phyloP scores from a whole-genome alignment of 495 filamentous ascomycete genomes.

The Aspergillus steynii region DNA sequence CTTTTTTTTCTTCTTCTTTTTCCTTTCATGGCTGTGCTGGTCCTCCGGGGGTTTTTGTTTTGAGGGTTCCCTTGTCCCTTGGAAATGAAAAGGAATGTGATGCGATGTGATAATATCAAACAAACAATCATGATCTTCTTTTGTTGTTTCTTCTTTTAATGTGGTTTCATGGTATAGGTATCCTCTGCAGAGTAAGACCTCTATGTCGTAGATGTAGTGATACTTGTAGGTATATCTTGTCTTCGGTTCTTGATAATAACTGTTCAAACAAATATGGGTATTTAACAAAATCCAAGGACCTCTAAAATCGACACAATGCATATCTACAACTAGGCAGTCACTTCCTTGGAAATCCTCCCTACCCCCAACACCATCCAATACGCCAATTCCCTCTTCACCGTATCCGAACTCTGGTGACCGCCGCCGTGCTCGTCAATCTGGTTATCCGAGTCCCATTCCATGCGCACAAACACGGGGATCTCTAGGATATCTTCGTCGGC shows the following conservation, averaged over 20 bases:
- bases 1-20: background rate
- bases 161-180: slow-evolving; percentile 21
- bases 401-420: slow-evolving; percentile 50
- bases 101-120: slow-evolving; percentile 20
- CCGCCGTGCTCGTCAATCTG: slow-evolving; percentile 59
- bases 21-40: slow-evolving; percentile 6
- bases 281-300: background rate
- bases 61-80: slow-evolving; percentile 7
- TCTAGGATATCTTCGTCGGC: slow-evolving; percentile 90
- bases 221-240: background rate
- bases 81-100: slow-evolving; percentile 10
- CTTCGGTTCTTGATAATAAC: slow-evolving; percentile 2
- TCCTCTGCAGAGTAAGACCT: slow-evolving; percentile 23
- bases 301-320: slow-evolving; percentile 1
- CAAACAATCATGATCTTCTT: slow-evolving; percentile 25
- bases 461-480: slow-evolving; percentile 87
- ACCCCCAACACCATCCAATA: slow-evolving; percentile 95
- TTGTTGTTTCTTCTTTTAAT: slow-evolving; percentile 15
- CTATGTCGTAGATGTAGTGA: slow-evolving; percentile 3
- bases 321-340: slow-evolving; percentile 12
- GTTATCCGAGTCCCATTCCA: slow-evolving; percentile 87
- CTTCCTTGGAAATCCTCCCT: slow-evolving; percentile 60
- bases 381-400: slow-evolving; percentile 73
- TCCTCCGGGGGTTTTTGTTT: background rate
- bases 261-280: background rate